A percentile compares a stretch with the other conserved stretches of the same genome.
These are phyloP conservation scores for Pleodorina starrii DNA, from an alignment of 139 green algal genomes.

Conservation along the genomic window DNA sequence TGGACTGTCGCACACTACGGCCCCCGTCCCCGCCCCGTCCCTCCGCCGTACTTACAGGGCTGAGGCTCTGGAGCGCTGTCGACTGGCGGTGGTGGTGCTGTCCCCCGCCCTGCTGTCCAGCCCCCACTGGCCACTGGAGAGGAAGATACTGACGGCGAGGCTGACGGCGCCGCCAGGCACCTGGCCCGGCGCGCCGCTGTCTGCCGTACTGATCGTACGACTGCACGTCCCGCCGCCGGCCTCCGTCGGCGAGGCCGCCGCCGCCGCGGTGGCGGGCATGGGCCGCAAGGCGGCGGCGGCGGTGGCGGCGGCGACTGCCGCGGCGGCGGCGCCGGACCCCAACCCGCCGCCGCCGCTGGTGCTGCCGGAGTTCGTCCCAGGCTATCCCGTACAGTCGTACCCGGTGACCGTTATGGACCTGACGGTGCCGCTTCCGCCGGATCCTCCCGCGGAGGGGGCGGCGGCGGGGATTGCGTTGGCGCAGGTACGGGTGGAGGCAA, in stretches of 20 bases:
- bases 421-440: slow-evolving; percentile 16
- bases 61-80: slow-evolving; percentile 43
- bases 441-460: not conserved
- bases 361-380: slow-evolving; percentile 15
- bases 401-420: slow-evolving; percentile 7
- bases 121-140: slow-evolving; percentile 18
- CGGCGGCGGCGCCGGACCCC: not conserved
- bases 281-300: slow-evolving; percentile 37
- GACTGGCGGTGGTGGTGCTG: slow-evolving; percentile 37
- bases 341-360: not conserved
- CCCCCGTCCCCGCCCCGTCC: too few relatives aligned
- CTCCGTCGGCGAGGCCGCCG: not conserved
- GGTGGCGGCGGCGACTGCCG: not conserved
- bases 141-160: not conserved
- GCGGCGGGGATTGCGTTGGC: slow-evolving; percentile 20
- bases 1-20: too few relatives aligned
- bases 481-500: too few relatives aligned
- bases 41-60: too few relatives aligned
- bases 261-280: not conserved
- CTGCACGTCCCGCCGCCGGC: slow-evolving; percentile 39
- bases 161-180: slow-evolving; percentile 42
- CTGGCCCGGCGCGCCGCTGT: slow-evolving; percentile 21
- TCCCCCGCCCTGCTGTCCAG: slow-evolving; percentile 1
- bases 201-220: slow-evolving; percentile 22
- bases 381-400: slow-evolving; percentile 29